Percentiles rank a stretch among this genome's conserved stretches.
Conservation (phyloP, 768 basidiomycete genomes). For the Trametes maxima region DNA sequence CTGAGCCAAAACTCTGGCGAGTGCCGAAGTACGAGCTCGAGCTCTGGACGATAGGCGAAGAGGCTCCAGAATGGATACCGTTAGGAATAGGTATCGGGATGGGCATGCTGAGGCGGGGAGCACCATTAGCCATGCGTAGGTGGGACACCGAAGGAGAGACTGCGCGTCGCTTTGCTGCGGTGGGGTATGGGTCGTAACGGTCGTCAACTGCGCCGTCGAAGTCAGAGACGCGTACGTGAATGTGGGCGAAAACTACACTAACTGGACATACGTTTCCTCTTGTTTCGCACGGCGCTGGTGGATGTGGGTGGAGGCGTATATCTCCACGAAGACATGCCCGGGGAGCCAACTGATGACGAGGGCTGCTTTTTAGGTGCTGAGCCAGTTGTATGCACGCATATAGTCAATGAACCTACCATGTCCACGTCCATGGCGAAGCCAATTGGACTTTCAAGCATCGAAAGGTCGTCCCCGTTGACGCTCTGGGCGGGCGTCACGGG, state of each 20-base stretch:
- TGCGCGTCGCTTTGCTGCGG: constrained; percentile 75
- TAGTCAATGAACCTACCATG: constrained; percentile 50
- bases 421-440: constrained; percentile 68
- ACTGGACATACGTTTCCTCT: constrained; percentile 68
- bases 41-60: constrained; percentile 68
- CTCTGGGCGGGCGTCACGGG: constrained; percentile 62
- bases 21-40: constrained; percentile 47
- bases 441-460: constrained; percentile 62
- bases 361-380: constrained; percentile 21
- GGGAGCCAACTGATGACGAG: constrained; percentile 58
- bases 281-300: constrained; percentile 70
- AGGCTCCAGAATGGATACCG: constrained; percentile 62
- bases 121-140: constrained; percentile 58
- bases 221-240: constrained; percentile 8
- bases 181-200: constrained; percentile 83
- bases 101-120: constrained; percentile 33
- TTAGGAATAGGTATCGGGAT: constrained; percentile 68
- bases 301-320: constrained; percentile 80
- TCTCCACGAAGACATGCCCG: constrained; percentile 73
- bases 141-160: constrained; percentile 78
- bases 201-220: constrained; percentile 64
- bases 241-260: constrained; percentile 2
- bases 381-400: constrained; percentile 14
- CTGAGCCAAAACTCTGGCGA: constrained; percentile 43
- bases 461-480: constrained; percentile 71